Evolutionary conservation across 2,329 filamentous ascomycete species (phyloP).

Genomic region (Trichoderma oligosporum): DNA sequence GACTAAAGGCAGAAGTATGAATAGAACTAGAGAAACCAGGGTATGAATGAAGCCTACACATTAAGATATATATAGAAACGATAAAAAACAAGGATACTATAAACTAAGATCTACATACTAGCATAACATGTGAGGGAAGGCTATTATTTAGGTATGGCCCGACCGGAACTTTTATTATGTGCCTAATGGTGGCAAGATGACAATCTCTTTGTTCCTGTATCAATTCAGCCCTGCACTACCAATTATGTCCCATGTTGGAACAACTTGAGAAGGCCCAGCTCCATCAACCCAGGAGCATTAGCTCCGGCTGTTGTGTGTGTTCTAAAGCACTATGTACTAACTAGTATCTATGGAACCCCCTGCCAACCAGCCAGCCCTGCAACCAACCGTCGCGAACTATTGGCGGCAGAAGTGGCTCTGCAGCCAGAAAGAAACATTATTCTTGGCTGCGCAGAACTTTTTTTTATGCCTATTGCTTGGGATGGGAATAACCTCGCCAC

Average conservation of each 20-base stretch:
- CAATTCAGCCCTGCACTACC: not conserved
- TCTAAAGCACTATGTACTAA: not conserved
- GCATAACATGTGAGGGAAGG: not conserved
- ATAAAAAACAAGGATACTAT: not conserved
- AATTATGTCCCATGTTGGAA: not conserved
- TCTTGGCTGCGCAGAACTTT: not conserved
- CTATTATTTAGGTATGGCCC: not conserved
- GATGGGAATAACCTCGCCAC: constrained; percentile 14
- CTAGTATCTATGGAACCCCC: too few relatives aligned
- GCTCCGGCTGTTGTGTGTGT: not conserved
- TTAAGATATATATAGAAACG: constrained; percentile 11
- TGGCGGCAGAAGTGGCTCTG: not conserved
- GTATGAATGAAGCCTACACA: not conserved
- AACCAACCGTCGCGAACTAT: not conserved
- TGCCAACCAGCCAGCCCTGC: too few relatives aligned
- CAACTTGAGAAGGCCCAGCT: not conserved
- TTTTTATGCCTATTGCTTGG: not conserved
- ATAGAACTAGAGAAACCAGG: not conserved
- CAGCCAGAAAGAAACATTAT: not conserved
- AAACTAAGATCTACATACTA: not conserved
- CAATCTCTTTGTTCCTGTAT: not conserved
- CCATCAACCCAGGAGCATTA: not conserved
- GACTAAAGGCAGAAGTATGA: not conserved
- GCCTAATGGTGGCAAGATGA: not conserved
- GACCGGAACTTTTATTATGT: not conserved